Base-by-base conservation (phyloP, 345 rosid genomes). In the Acer campestre region DNA sequence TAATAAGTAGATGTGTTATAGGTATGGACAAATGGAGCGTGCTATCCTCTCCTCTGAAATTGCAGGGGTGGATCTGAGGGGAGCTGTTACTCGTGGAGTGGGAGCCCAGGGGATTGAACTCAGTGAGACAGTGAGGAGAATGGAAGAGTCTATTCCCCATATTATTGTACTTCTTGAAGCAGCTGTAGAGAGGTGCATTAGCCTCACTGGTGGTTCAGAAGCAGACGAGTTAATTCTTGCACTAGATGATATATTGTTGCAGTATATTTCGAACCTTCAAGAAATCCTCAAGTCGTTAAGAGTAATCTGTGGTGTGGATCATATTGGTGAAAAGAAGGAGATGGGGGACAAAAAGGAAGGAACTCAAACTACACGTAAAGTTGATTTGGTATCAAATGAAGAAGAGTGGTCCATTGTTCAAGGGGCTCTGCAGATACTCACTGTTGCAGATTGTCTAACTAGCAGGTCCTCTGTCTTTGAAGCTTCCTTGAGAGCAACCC, bases 371-470 rank as follows among this genome's bases (percentile, higher is more conserved):
- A 77, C 88, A 63, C 91, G 95, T 51, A 94, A 88, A 86, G 86
- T 46, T 61, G 97, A 92, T 71, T 78, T 74, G 79, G 80, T 87
- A 62, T 96, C 98, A 27, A 94, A 90, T 83, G 99, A 96, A 74
- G 97, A 92, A 86, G 99, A 96, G 84, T 96, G 99, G 99, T 96
- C 99, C 71, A 94, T 96, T 69, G 97, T 96, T 68, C 98, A 94
- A 80, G 99, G 98, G 80, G 95, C 98, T 67, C 75, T 96, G 75
- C 99, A 96, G 84, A 88, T 96, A 80, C 93, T 96, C 23, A 96
- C 98, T 10, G 98, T 96, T 56, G 97, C 97, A 82, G 99, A 96
- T 82, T 92, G 97, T 84, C 89, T 96, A 48, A 92, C 97, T 3
- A 92, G 98, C 89, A 84, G 99, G 76, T 96, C 97, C 68, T 92